A percentile compares a stretch with the other conserved stretches of the same genome.
Conservation (phyloP, 164 flowering plant genomes). For the Magnolia sinica region DNA sequence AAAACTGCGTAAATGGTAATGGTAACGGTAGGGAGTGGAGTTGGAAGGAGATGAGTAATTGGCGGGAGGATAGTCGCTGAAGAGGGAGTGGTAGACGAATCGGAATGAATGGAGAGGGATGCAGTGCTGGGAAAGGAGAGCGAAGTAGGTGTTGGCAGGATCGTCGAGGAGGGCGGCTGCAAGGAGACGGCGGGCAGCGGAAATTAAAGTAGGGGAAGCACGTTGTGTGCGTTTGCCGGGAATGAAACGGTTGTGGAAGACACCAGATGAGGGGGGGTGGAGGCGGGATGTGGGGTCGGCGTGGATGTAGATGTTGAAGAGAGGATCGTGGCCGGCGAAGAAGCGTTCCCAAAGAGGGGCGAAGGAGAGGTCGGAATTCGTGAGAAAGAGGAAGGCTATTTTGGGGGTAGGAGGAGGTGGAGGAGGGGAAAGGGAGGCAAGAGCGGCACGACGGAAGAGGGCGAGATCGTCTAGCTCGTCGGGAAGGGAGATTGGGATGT, state of each 20-base stretch:
- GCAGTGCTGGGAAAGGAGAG: constrained; percentile 81
- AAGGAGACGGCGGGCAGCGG: constrained; percentile 82
- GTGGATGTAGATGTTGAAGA: constrained; percentile 81
- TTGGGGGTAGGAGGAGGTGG: constrained; percentile 42
- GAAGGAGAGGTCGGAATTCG: constrained; percentile 71
- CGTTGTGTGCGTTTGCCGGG: constrained; percentile 63
- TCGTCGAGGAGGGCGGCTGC: constrained; percentile 87
- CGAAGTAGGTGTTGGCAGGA: constrained; percentile 65
- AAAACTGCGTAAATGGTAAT: constrained; percentile 38
- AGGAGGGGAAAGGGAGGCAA: constrained; percentile 31
- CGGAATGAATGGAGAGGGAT: constrained; percentile 78
- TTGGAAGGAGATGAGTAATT: constrained; percentile 5
- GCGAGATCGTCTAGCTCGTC: constrained; percentile 79
- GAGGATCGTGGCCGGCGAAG: constrained; percentile 35
- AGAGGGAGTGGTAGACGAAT: constrained; percentile 52
- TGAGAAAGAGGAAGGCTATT: constrained; percentile 86
- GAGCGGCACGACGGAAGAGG: constrained; percentile 62
- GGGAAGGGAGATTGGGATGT: constrained; percentile 43
- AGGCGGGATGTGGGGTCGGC: constrained; percentile 63
- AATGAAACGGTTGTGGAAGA: constrained; percentile 51
- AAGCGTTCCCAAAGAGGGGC: constrained; percentile 78
- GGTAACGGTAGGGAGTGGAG: constrained; percentile 1
- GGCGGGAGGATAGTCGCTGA: constrained; percentile 9
- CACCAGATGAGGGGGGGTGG: constrained; percentile 35
- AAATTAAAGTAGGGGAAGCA: constrained; percentile 72